phyloP scores from a whole-genome alignment of 305 asterid genomes.

The Rubia tinctorum region DNA sequence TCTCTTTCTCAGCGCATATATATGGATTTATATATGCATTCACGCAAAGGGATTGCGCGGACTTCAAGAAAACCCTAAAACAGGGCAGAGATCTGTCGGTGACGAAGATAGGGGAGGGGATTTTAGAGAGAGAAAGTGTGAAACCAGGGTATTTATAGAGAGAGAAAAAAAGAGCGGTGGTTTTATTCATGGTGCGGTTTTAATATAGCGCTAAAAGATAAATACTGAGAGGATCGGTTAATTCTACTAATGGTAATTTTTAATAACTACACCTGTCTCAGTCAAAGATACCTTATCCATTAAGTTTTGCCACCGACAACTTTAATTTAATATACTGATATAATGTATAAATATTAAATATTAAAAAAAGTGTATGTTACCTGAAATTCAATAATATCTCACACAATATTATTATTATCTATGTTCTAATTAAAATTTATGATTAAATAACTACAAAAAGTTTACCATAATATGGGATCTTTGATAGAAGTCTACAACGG shows the following conservation, averaged over 20 bases:
- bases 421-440: too few species aligned
- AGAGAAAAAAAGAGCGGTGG: slow-evolving; percentile 12
- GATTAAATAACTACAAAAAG: too few species aligned
- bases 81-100: slow-evolving; percentile 21
- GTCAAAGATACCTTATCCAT: too few species aligned
- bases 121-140: slow-evolving; percentile 34
- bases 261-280: neutral
- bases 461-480: too few species aligned
- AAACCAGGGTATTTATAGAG: slow-evolving; percentile 5
- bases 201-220: neutral
- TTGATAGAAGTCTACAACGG: too few species aligned
- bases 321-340: too few species aligned
- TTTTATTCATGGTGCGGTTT: neutral
- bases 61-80: slow-evolving; percentile 38
- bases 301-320: too few species aligned
- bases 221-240: neutral
- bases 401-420: too few species aligned
- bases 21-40: slow-evolving; percentile 9
- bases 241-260: neutral
- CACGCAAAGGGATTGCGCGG: slow-evolving; percentile 5
- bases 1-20: slow-evolving; percentile 1
- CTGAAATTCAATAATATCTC: too few species aligned
- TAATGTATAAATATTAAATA: too few species aligned
- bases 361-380: too few species aligned
- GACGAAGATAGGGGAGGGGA: slow-evolving; percentile 22